A percentile compares a stretch with the other conserved stretches of the same genome.
Conservation (phyloP, 2,329 filamentous ascomycete species). For the Akanthomyces uredinophilus region DNA sequence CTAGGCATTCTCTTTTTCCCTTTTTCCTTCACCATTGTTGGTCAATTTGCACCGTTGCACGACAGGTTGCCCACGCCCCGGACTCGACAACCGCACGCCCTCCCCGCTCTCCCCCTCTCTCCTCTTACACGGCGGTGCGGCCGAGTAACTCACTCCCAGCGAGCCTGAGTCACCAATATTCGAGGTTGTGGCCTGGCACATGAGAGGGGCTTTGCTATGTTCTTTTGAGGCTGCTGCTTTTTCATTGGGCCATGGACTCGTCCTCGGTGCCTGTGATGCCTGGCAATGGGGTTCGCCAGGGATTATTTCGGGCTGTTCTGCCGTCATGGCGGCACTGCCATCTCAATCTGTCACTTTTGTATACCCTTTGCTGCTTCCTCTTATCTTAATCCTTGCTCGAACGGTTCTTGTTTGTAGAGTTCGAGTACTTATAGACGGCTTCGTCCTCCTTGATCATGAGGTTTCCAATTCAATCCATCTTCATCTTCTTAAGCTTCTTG, state of each 20-base stretch:
- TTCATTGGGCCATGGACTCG: not conserved
- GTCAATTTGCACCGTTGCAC: not conserved
- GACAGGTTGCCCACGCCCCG: not conserved
- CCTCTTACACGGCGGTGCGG: slow-evolving; percentile 1
- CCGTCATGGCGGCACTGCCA: not conserved
- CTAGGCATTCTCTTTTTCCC: not conserved
- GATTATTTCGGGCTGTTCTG: not conserved
- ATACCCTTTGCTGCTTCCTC: not conserved
- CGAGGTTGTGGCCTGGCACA: slow-evolving; percentile 7
- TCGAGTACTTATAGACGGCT: not conserved
- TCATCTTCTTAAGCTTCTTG: not conserved
- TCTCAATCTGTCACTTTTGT: not conserved
- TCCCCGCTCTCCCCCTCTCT: not conserved
- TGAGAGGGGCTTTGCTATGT: not conserved
- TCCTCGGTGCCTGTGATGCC: slow-evolving; percentile 2
- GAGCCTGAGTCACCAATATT: slow-evolving; percentile 4
- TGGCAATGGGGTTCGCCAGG: not conserved
- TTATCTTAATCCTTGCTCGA: not conserved
- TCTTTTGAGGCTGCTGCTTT: not conserved
- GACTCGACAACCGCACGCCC: slow-evolving; percentile 1
- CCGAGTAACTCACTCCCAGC: not conserved
- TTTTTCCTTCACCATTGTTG: slow-evolving; percentile 3
- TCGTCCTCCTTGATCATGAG: not conserved
- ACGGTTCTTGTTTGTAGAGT: not conserved
- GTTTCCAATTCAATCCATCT: not conserved